phyloP scores from a whole-genome alignment of 2,329 filamentous ascomycete genomes.

The Fusarium sp. region DNA sequence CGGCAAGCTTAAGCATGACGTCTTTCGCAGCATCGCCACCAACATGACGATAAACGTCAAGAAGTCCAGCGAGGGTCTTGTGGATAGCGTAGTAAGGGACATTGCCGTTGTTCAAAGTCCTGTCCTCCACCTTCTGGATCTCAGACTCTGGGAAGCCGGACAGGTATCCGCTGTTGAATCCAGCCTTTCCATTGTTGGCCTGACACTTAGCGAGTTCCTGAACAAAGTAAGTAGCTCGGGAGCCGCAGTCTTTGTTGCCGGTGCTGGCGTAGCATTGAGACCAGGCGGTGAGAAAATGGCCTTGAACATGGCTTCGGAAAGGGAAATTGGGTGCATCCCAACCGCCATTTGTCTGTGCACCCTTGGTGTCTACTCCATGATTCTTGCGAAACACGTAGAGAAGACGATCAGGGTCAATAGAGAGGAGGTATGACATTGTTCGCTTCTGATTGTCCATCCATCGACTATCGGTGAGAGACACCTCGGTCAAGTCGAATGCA shows the following conservation, averaged over 20 bases:
- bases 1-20: conserved; percentile 60
- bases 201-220: conserved; percentile 65
- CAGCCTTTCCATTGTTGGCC: conserved; percentile 61
- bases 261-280: conserved; percentile 62
- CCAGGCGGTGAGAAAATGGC: conserved; percentile 65
- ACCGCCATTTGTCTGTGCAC: conserved; percentile 61
- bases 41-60: conserved; percentile 63
- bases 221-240: conserved; percentile 61
- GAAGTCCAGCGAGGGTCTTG: conserved; percentile 65
- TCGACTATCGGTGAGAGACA: conserved; percentile 33
- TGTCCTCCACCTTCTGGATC: conserved; percentile 58
- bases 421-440: conserved; percentile 31
- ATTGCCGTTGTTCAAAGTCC: conserved; percentile 62
- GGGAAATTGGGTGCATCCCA: conserved; percentile 69
- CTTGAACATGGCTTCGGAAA: conserved; percentile 65
- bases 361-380: conserved; percentile 54
- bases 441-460: conserved; percentile 41
- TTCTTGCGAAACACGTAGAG: conserved; percentile 36
- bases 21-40: conserved; percentile 59
- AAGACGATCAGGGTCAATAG: conserved; percentile 24
- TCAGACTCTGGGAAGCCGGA: conserved; percentile 67
- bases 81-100: conserved; percentile 69
- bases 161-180: conserved; percentile 62
- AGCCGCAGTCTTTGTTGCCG: conserved; percentile 58
- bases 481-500: conserved; percentile 24